A percentile compares a stretch with the other conserved stretches of the same genome.
These are phyloP conservation scores for Russula griseocarnosa DNA, from an alignment of 768 basidiomycete genomes.

Conservation along the genomic window DNA sequence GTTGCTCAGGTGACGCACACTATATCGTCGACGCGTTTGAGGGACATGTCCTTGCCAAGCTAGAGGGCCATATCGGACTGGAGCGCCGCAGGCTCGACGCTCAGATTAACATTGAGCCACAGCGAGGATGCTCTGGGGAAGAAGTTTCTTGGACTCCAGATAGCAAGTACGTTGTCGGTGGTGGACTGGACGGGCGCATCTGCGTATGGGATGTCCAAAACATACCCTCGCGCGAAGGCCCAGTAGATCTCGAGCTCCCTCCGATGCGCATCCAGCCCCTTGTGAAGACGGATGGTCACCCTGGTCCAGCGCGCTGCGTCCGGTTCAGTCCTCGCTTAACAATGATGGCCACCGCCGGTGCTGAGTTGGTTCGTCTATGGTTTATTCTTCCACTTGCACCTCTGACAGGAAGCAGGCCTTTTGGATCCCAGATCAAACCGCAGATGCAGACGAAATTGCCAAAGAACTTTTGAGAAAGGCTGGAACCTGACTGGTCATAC, in stretches of 20 bases:
- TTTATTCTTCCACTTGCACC: background rate
- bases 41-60: constrained; percentile 74
- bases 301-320: constrained; percentile 80
- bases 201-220: constrained; percentile 81
- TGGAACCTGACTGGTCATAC: constrained; percentile 21
- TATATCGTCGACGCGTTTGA: constrained; percentile 92
- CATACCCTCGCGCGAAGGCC: constrained; percentile 49
- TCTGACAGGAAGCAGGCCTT: constrained; percentile 43
- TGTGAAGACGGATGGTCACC: constrained; percentile 66
- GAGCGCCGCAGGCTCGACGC: constrained; percentile 56
- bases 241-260: constrained; percentile 51
- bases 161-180: constrained; percentile 83
- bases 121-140: constrained; percentile 82
- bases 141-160: constrained; percentile 95
- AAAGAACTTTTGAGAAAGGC: constrained; percentile 62
- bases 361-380: constrained; percentile 64
- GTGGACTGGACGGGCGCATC: constrained; percentile 82
- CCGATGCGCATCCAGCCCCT: constrained; percentile 52
- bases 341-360: constrained; percentile 84
- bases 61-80: constrained; percentile 80
- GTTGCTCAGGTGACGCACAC: constrained; percentile 89
- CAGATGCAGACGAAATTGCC: constrained; percentile 66
- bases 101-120: constrained; percentile 57
- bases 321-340: constrained; percentile 84
- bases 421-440: constrained; percentile 65